Evolutionary conservation across 2,329 filamentous ascomycete genomes (phyloP).

Genomic region (Monilinia polystroma): DNA sequence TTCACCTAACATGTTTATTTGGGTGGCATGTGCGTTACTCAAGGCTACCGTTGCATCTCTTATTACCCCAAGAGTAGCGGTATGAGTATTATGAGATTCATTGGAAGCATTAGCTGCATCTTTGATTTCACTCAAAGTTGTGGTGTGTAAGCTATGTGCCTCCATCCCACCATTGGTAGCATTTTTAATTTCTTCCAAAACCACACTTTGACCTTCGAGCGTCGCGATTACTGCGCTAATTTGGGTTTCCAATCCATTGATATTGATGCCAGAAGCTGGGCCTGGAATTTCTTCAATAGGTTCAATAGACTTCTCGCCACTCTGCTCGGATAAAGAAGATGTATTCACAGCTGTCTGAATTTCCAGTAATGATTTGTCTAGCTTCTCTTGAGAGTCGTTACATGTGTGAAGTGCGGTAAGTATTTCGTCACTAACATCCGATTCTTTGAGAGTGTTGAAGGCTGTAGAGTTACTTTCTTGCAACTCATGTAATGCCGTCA

Average conservation of each 20-base stretch:
- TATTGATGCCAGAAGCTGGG: background rate
- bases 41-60: conserved; percentile 26
- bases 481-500: conserved; percentile 36
- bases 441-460: conserved; percentile 34
- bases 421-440: conserved; percentile 39
- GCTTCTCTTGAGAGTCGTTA: conserved; percentile 10
- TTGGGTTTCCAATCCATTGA: conserved; percentile 6
- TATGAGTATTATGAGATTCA: conserved; percentile 28
- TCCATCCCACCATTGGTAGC: conserved; percentile 23
- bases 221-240: background rate
- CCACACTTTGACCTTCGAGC: conserved; percentile 30
- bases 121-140: conserved; percentile 22
- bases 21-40: conserved; percentile 26
- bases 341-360: background rate
- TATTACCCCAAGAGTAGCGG: conserved; percentile 27
- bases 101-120: conserved; percentile 14
- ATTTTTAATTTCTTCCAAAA: conserved; percentile 25
- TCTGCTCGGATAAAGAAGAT: background rate
- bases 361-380: conserved; percentile 4
- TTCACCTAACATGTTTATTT: conserved; percentile 25
- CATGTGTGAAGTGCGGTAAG: conserved; percentile 37
- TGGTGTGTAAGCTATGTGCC: conserved; percentile 31
- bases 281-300: background rate
- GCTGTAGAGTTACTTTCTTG: conserved; percentile 30
- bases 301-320: background rate